A percentile compares a stretch with the other conserved stretches of the same genome.
Evolutionary conservation across 345 rosid species (phyloP).

Genomic region (Hypericum perforatum): DNA sequence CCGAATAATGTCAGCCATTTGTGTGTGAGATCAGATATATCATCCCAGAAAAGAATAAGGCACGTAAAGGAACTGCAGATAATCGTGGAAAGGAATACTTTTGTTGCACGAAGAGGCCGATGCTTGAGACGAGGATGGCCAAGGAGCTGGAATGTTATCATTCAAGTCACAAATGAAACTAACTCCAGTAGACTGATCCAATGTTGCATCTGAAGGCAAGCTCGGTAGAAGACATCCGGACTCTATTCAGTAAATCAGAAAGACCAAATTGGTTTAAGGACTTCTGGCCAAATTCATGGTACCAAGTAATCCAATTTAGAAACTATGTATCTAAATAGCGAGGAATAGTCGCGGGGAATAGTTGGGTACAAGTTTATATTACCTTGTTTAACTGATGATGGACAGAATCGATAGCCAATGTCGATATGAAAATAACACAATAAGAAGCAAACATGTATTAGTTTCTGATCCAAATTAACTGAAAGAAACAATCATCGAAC

Average conservation of each 20-base stretch:
- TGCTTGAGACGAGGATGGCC: conserved; percentile 57
- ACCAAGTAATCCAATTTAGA: conserved; percentile 7
- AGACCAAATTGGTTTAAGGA: not conserved
- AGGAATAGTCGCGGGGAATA: conserved; percentile 2
- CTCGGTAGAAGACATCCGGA: conserved; percentile 95
- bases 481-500: conserved; percentile 3
- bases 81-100: conserved; percentile 27
- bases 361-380: conserved; percentile 8
- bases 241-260: conserved; percentile 25
- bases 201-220: conserved; percentile 92
- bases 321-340: not conserved
- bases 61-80: too few species aligned
- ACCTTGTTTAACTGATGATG: conserved; percentile 61
- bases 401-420: conserved; percentile 12
- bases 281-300: too few species aligned
- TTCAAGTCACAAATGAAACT: conserved; percentile 96
- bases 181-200: conserved; percentile 59
- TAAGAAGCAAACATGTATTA: conserved; percentile 16
- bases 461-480: not conserved
- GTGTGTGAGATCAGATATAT: too few species aligned
- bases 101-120: conserved; percentile 68
- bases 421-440: conserved; percentile 6
- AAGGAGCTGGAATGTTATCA: conserved; percentile 90
- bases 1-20: too few species aligned
- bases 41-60: too few species aligned